Base-by-base conservation (phyloP, 768 basidiomycete genomes). In the Daedalea quercina region DNA sequence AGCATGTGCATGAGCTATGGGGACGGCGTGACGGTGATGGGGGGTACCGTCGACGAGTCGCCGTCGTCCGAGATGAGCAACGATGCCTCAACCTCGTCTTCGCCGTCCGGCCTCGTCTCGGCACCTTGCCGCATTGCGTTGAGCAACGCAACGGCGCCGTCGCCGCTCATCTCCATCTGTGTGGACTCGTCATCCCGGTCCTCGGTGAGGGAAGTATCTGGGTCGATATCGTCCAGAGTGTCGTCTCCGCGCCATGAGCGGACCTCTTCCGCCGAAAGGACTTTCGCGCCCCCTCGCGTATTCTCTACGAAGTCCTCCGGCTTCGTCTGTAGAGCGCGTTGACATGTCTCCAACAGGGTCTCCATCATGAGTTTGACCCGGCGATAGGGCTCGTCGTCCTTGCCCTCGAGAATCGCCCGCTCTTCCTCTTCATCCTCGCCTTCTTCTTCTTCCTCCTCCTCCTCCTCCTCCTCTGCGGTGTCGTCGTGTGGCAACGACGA, bases 191-290 rank as follows among this genome's bases (percentile, higher is more conserved):
- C 54, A 25, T 57, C 56, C 23, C 22, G 46, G 20, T 51, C 57
- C 44, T 50, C 53, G 15, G 59, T 59, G 17, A 52, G 44, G 8
- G 48, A 56, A 11, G 60, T 59, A 45, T 55, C 53, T 23, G 63
- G 51, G 31, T 53, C 47, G 3, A 55, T 34, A n/a, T 58, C 54
- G 3, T 44, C 15, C 44, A 40, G 19, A 3, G 37, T 40, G 8
- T 64, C 54, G 44, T 66, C 63, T 1, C 63, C 63, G 11, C 64
- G 60, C 81, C 85, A 86, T 13, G 74, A 71, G 43, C 79, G 77
- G 46, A 87, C 75, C 62, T 91, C 89, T 56, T 87, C 84, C 42
- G 83, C 80, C 51, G 76, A 82, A 17, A 92, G 72, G 8, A 91
- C 90, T 64, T 87, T 87, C 19, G 83, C 73, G 2, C 70, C 71